Percentiles rank a stretch among this genome's conserved stretches.
These are phyloP conservation scores for Lomentospora prolificans DNA, from an alignment of 2,329 filamentous ascomycete genomes.

Conservation along the genomic window DNA sequence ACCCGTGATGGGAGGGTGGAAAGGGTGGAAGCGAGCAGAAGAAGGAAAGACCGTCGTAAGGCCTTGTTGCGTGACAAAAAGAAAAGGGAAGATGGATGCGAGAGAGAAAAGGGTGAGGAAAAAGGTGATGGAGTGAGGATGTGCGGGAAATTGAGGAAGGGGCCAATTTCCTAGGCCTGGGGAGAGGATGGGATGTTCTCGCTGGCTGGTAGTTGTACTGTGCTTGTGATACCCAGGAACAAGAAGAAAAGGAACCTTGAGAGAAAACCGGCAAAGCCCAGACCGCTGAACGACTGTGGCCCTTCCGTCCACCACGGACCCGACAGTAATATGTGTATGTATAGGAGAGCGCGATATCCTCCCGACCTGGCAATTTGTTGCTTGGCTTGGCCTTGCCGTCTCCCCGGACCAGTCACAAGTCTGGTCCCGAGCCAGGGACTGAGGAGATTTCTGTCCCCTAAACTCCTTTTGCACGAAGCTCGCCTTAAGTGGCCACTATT, in stretches of 20 bases:
- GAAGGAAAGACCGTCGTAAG: neutral
- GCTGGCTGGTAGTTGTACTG: neutral
- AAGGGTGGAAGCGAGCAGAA: neutral
- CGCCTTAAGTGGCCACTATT: neutral
- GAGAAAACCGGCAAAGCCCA: neutral
- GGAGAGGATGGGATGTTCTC: conserved; percentile 3
- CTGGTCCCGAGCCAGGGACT: conserved; percentile 2
- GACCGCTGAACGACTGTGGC: neutral
- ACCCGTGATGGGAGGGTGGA: too few relatives aligned
- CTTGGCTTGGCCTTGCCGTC: neutral
- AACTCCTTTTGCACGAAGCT: neutral
- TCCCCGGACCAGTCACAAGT: conserved; percentile 6
- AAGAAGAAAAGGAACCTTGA: neutral
- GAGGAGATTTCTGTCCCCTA: neutral
- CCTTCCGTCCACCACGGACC: neutral
- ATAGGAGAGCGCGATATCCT: neutral
- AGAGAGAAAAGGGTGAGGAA: neutral
- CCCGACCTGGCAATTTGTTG: conserved; percentile 1
- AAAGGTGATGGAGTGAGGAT: neutral
- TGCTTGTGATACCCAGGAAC: conserved; percentile 1
- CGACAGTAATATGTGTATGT: neutral
- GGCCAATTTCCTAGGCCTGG: neutral
- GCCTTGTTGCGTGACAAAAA: neutral
- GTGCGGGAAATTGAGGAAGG: conserved; percentile 1
- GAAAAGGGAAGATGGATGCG: neutral